phyloP scores from a whole-genome alignment of 2,329 filamentous ascomycete species.

The Diaporthe eres region DNA sequence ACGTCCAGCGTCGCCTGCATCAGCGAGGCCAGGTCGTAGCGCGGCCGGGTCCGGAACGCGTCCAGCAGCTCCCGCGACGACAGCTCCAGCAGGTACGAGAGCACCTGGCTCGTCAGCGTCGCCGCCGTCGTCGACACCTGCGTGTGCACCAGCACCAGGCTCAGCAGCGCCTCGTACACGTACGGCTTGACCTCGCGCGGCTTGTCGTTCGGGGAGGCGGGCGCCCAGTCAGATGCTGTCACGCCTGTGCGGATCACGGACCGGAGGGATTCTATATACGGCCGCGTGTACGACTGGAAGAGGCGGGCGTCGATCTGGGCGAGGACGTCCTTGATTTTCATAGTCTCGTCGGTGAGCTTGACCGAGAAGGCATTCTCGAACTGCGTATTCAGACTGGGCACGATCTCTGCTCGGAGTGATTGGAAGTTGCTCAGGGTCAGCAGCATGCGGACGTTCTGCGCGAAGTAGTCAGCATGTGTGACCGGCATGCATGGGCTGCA shows the following conservation, averaged over 20 bases:
- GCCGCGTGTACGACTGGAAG: conserved; percentile 92
- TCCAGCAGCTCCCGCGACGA: conserved; percentile 84
- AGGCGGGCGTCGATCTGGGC: conserved; percentile 90
- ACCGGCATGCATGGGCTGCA: not conserved
- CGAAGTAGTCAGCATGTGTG: conserved; percentile 46
- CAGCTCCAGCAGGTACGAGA: conserved; percentile 89
- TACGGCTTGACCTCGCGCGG: conserved; percentile 88
- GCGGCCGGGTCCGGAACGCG: conserved; percentile 77
- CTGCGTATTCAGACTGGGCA: conserved; percentile 89
- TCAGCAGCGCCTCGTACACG: conserved; percentile 88
- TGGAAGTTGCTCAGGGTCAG: conserved; percentile 94
- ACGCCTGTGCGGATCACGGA: conserved; percentile 82
- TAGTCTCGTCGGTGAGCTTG: conserved; percentile 92
- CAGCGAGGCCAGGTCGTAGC: conserved; percentile 83
- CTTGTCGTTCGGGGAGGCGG: conserved; percentile 62
- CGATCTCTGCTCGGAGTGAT: conserved; percentile 82
- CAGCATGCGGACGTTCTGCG: conserved; percentile 89
- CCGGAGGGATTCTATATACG: conserved; percentile 77
- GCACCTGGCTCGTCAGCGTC: conserved; percentile 82
- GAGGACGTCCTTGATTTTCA: conserved; percentile 91
- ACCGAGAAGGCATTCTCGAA: conserved; percentile 96
- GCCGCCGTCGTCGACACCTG: conserved; percentile 86
- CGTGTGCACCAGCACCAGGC: conserved; percentile 90
- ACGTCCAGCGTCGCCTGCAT: conserved; percentile 99
- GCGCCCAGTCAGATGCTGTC: conserved; percentile 78